Evolutionary conservation across 1,139 yeast species (phyloP), one percentile per base, ranked within the genome.

Genomic region (Yamadazyma friedrichii): DNA sequence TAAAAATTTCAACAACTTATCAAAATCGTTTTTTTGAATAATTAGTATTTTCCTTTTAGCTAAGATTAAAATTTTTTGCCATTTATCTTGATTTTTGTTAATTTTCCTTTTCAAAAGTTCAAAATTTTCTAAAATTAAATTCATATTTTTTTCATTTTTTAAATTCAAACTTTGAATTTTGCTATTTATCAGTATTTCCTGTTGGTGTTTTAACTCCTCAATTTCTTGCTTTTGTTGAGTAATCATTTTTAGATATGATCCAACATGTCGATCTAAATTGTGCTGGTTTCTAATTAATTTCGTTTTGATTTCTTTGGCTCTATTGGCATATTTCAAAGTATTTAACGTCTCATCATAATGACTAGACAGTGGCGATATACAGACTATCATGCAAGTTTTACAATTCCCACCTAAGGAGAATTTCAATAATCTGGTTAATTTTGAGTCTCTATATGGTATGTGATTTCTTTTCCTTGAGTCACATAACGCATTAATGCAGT

Each of bases 321-420:
- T 70, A 57, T 88, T 82, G 0, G 97, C 97, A 59, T 89, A 91
- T 58, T 88, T 88, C 44, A 91, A 72, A 0, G 97, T 88, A 59
- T 89, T 91, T 42, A 88, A 70, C 0, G 97, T 89, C 56, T 91
- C 98, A 56, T 91, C 97, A 58, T 88, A 88, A 59, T 91, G 96
- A 31, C 74, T 75, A 27, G 87, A 78, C 47, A 89, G 84, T 0
- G 97, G 97, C 3, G 95, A 84, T 3, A 91, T 78, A 62, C 97
- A 91, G 1, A 89, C 97, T 52, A 91, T 88, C 97, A 91, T 91
- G 4, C 88, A 93, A 0, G 98, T 91, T 59, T 87, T 85, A 63
- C 97, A 89, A 57, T 88, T 88, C 0, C 97, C 97, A 4, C 96
- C 96, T n/a, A 91, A 68, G 0, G 96, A 88, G 57, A 87, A 88